A percentile compares a stretch with the other conserved stretches of the same genome.
phyloP scores from a whole-genome alignment of 2,329 filamentous ascomycete species.

The Hypoxylon sp. region DNA sequence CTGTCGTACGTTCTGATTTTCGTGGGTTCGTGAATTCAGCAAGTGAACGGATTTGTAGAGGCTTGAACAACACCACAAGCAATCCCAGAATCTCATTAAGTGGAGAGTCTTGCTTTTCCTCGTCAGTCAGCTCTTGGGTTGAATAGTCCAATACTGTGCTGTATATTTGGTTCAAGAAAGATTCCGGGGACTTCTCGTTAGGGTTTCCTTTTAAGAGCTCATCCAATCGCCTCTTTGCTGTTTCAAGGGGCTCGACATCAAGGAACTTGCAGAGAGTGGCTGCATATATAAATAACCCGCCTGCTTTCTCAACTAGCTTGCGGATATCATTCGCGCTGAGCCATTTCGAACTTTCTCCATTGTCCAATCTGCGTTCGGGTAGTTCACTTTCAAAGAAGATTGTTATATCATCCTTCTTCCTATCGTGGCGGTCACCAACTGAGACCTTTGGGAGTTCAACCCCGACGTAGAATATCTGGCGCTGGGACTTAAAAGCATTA shows the following conservation, averaged over 20 bases:
- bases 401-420: slow-evolving; percentile 19
- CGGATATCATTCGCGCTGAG: neutral
- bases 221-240: neutral
- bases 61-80: slow-evolving; percentile 7
- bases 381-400: slow-evolving; percentile 2
- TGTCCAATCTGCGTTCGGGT: neutral
- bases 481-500: neutral
- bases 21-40: neutral
- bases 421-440: neutral
- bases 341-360: neutral
- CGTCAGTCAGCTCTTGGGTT: neutral
- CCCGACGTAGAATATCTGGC: neutral
- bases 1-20: neutral
- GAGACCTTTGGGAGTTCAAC: slow-evolving; percentile 2
- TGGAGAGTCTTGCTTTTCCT: neutral
- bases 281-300: slow-evolving; percentile 25
- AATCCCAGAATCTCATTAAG: slow-evolving; percentile 8
- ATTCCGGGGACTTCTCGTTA: slow-evolving; percentile 1
- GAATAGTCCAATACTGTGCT: slow-evolving; percentile 1
- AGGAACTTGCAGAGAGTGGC: slow-evolving; percentile 15
- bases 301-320: slow-evolving; percentile 11
- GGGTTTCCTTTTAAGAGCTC: slow-evolving; percentile 2
- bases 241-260: neutral
- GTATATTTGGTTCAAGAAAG: slow-evolving; percentile 7
- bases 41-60: slow-evolving; percentile 10